These are phyloP conservation scores for Ichthyophthirius multifiliis DNA, from an alignment of 169 alveolate species.

Conservation along the genomic window DNA sequence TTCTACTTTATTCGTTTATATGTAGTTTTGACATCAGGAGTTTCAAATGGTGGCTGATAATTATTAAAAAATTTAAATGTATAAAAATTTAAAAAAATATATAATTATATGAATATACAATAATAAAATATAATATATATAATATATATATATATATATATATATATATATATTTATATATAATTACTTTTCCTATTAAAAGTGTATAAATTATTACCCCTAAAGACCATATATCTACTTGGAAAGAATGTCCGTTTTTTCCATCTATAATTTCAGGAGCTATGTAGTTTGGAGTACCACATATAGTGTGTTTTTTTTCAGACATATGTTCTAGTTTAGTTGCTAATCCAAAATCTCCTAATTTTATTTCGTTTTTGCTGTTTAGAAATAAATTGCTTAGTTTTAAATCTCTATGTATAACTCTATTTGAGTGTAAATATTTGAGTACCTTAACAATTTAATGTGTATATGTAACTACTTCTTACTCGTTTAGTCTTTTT, in stretches of 20 bases:
- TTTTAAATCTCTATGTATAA: conserved; percentile 73
- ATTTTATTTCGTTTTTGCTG: conserved; percentile 68
- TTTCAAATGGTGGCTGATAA: conserved; percentile 78
- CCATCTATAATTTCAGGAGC: conserved; percentile 85
- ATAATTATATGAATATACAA: conserved; percentile 29
- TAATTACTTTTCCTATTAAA: conserved; percentile 52
- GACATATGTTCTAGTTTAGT: conserved; percentile 65
- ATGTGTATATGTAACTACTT: conserved; percentile 63
- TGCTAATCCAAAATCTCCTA: conserved; percentile 84
- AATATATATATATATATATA: neutral
- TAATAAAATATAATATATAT: conserved; percentile 70
- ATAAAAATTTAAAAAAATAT: neutral
- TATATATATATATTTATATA: neutral
- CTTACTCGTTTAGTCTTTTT: conserved; percentile 67
- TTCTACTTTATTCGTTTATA: conserved; percentile 78
- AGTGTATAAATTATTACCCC: conserved; percentile 74
- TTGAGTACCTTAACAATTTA: conserved; percentile 52
- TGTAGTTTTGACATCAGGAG: conserved; percentile 79
- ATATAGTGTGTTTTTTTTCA: conserved; percentile 68
- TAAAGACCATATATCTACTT: conserved; percentile 75
- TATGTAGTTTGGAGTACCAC: conserved; percentile 85
- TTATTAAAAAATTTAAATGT: neutral
- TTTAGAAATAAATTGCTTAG: conserved; percentile 72
- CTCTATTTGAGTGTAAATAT: conserved; percentile 54
- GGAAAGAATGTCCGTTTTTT: conserved; percentile 77